Base-by-base conservation (phyloP, 768 basidiomycete genomes). In the Lentinula boryana region DNA sequence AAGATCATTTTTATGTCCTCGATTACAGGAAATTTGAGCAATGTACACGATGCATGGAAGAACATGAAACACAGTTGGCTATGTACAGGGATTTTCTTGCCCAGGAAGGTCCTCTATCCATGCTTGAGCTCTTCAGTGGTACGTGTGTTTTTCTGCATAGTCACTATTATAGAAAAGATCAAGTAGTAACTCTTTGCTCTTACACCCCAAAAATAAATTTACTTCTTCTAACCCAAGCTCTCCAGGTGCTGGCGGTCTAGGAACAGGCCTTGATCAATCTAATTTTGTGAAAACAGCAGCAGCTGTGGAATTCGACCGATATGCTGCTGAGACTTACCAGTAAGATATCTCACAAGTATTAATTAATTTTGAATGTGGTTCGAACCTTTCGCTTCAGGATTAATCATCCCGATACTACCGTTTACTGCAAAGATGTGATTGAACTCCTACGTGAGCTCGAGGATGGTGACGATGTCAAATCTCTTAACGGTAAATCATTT, bases 211-310 rank as follows among this genome's bases (percentile, higher is more conserved):
- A 15, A 5, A 10, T 3, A 5, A 27, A 27, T 27, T 27, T 27
- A 9, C 12, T 5, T 32, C 16, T 9, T 33, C 32, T 32, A 16
- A 27, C 35, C 50, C 15, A 27, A 46, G 44, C 27, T 52, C 7
- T 46, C 2, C 60, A 90, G 88, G 89, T 69, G 89, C 88, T 40
- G 89, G 89, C 55, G 89, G 89, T 2, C 77, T 92, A 5, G 86
- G 87, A 3, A 80, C 84, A 38, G 89, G 90, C 1, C 73, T 91
- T 60, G 78, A 84, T 52, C 66, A 84, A 63, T 84, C 86, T 5
- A 78, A 79, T 0, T 83, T 81, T 69, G 81, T 90, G 6, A 74
- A 86, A 16, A 87, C 86, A 1, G 78, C 75, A 64, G 89, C 86
- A 78, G 89, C 88, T 0, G 77, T 91, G 0, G 89, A 91, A 67